Percentiles rank a stretch among this genome's conserved stretches.
phyloP scores from a whole-genome alignment of 2,329 filamentous ascomycete species.

The Trichophyton benhamiae region DNA sequence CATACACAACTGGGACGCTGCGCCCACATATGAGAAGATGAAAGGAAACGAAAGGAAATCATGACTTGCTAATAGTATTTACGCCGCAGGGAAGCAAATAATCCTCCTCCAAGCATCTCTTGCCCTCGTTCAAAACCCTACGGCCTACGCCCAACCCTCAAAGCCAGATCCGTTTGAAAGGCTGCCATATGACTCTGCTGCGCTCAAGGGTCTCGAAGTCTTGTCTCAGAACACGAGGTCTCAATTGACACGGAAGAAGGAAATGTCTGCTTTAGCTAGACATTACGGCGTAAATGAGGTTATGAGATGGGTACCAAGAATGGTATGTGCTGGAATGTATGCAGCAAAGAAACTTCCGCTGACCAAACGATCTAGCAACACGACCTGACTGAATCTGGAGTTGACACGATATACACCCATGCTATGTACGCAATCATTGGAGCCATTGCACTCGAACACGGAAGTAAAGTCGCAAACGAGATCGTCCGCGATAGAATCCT shows the following conservation, averaged over 20 bases:
- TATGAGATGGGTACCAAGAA: constrained; percentile 75
- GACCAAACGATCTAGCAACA: constrained; percentile 37
- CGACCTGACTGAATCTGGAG: constrained; percentile 59
- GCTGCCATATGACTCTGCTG: constrained; percentile 55
- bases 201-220: constrained; percentile 61
- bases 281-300: constrained; percentile 61
- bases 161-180: constrained; percentile 44
- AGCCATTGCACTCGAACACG: constrained; percentile 77
- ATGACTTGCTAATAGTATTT: not conserved
- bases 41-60: not conserved
- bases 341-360: not conserved
- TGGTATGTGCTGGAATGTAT: constrained; percentile 44
- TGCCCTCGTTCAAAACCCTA: constrained; percentile 42
- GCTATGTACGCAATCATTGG: constrained; percentile 77
- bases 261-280: constrained; percentile 55
- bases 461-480: constrained; percentile 62
- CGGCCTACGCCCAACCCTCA: constrained; percentile 18
- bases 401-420: constrained; percentile 61
- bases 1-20: not conserved
- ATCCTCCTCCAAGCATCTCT: constrained; percentile 54
- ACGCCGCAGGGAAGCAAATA: constrained; percentile 46
- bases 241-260: constrained; percentile 50
- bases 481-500: constrained; percentile 68
- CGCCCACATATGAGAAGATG: too few relatives aligned
- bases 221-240: constrained; percentile 50